Conservation (phyloP, 225 moss, liverwort and hornwort species). For the Takakia lepidozioides region DNA sequence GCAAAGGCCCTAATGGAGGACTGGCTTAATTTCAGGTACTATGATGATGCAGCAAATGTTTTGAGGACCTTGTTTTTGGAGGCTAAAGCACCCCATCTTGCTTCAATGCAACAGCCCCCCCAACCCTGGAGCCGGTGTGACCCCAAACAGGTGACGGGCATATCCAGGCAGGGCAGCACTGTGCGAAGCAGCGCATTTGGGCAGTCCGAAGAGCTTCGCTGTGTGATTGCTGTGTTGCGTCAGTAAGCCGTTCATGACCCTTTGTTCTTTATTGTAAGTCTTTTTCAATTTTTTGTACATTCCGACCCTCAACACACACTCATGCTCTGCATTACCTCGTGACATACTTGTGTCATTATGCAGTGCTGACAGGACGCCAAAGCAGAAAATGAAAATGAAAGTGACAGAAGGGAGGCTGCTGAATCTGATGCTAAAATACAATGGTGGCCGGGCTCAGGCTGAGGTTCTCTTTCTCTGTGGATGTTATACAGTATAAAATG, state of each 20-base stretch:
- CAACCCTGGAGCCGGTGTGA: slow-evolving; percentile 68
- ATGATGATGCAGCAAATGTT: slow-evolving; percentile 98
- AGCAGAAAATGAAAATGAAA: slow-evolving; percentile 99
- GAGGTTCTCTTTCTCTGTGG: too few relatives aligned
- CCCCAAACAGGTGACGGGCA: slow-evolving; percentile 41
- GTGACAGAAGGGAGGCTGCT: slow-evolving; percentile 93
- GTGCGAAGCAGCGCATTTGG: slow-evolving; percentile 77
- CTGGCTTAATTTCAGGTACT: slow-evolving; percentile 65
- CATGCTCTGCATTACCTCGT: too few relatives aligned
- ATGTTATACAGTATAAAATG: too few relatives aligned
- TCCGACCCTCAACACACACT: too few relatives aligned
- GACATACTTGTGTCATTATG: too few relatives aligned
- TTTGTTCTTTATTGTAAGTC: too few relatives aligned
- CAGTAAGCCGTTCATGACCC: too few relatives aligned
- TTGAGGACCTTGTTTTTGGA: slow-evolving; percentile 90
- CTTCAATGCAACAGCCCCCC: slow-evolving; percentile 64
- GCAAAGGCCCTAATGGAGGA: too few relatives aligned
- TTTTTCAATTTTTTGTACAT: too few relatives aligned
- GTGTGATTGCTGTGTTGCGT: slow-evolving; percentile 94
- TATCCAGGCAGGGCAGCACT: slow-evolving; percentile 71
- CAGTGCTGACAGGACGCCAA: slow-evolving; percentile 99
- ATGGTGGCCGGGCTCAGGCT: slow-evolving; percentile 76
- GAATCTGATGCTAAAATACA: slow-evolving; percentile 91
- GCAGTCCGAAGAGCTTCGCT: slow-evolving; percentile 92
- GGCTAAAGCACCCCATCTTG: slow-evolving; percentile 81